phyloP scores from a whole-genome alignment of 2,329 filamentous ascomycete genomes.

The Apiospora malaysiana region DNA sequence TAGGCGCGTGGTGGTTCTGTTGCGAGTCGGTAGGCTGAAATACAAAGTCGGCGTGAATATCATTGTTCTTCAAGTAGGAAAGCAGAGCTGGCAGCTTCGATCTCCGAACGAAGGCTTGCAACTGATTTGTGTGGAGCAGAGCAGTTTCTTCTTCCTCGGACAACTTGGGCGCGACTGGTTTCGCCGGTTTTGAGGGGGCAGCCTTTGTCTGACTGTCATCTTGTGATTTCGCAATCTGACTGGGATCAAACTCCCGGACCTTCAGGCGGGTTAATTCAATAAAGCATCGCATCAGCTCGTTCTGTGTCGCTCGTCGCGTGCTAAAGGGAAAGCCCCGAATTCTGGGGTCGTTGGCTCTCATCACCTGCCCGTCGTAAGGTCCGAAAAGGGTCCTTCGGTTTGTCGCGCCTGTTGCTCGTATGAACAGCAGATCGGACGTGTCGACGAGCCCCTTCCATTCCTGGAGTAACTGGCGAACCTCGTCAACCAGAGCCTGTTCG shows the following conservation, averaged over 20 bases:
- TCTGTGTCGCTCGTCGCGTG: constrained; percentile 89
- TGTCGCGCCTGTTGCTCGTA: constrained; percentile 85
- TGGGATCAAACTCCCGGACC: constrained; percentile 76
- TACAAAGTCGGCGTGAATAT: constrained; percentile 71
- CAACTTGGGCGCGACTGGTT: constrained; percentile 65
- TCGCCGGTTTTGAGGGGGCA: constrained; percentile 51
- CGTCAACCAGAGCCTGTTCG: constrained; percentile 86
- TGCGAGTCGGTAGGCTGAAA: constrained; percentile 73
- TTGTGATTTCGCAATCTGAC: constrained; percentile 55
- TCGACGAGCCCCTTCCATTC: constrained; percentile 91
- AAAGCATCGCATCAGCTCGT: constrained; percentile 92
- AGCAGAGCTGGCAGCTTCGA: constrained; percentile 88
- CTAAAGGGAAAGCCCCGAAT: constrained; percentile 91
- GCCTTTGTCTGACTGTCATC: constrained; percentile 47
- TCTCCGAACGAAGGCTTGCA: constrained; percentile 85
- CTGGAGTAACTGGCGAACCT: constrained; percentile 78
- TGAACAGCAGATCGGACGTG: constrained; percentile 82
- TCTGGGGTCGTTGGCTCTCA: constrained; percentile 78
- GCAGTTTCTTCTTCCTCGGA: constrained; percentile 85
- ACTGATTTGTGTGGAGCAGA: constrained; percentile 82
- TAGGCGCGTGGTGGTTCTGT: constrained; percentile 79
- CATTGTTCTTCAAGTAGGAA: constrained; percentile 81
- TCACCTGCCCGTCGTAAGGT: constrained; percentile 85
- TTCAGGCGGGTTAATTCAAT: constrained; percentile 93
- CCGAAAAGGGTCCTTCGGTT: constrained; percentile 90